phyloP scores from a whole-genome alignment of 1,139 yeast species.

The Pneumocystis oryctolagi region DNA sequence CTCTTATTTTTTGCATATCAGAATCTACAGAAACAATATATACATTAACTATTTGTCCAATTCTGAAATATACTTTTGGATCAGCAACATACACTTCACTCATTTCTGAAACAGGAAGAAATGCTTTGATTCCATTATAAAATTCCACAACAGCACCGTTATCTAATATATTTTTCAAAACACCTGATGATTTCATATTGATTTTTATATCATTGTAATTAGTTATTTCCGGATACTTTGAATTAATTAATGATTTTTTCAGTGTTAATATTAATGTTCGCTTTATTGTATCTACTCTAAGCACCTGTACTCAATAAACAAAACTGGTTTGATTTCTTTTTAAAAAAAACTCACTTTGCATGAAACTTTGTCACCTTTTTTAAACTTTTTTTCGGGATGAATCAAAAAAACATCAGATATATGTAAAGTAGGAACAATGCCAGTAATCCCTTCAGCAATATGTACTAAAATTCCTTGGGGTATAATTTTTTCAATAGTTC shows the following conservation, averaged over 20 bases:
- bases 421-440: conserved; percentile 58
- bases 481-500: conserved; percentile 46
- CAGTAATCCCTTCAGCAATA: conserved; percentile 49
- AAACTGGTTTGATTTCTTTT: conserved; percentile 20
- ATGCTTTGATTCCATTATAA: conserved; percentile 65
- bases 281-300: conserved; percentile 29
- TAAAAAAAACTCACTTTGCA: conserved; percentile 36
- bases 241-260: conserved; percentile 65
- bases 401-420: conserved; percentile 72
- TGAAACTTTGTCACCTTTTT: conserved; percentile 62
- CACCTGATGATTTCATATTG: conserved; percentile 58
- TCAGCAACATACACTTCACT: conserved; percentile 72
- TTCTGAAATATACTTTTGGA: conserved; percentile 60
- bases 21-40: conserved; percentile 46
- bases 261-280: conserved; percentile 48
- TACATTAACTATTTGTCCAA: conserved; percentile 76
- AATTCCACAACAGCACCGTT: conserved; percentile 74
- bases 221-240: conserved; percentile 34
- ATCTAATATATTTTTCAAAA: conserved; percentile 56
- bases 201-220: conserved; percentile 38
- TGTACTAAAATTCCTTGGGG: conserved; percentile 58
- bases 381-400: conserved; percentile 85
- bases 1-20: conserved; percentile 43
- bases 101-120: conserved; percentile 72
- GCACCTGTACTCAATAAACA: conserved; percentile 17